phyloP scores from a whole-genome alignment of 2,329 filamentous ascomycete species.

The Phyllachora maydis region DNA sequence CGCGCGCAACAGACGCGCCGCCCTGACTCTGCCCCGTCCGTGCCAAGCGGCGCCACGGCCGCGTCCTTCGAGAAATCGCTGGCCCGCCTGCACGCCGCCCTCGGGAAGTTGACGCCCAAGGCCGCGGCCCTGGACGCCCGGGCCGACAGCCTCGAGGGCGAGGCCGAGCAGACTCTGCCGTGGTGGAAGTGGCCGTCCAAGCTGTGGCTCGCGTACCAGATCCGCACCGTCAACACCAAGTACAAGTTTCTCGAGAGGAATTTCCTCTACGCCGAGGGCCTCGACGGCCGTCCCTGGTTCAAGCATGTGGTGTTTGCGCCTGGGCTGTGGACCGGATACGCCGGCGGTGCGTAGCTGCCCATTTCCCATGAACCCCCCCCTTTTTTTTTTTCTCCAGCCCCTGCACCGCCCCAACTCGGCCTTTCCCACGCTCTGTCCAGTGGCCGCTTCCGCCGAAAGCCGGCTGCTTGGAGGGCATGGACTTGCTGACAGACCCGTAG shows the following conservation, averaged over 20 bases:
- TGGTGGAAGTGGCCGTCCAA: slow-evolving; percentile 65
- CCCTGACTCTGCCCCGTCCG: no score
- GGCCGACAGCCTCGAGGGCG: slow-evolving; percentile 14
- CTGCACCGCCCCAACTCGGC: no score
- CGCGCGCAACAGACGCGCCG: slow-evolving; percentile 6
- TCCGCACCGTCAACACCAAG: slow-evolving; percentile 51
- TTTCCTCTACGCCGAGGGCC: slow-evolving; percentile 54
- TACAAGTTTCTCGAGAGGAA: slow-evolving; percentile 71
- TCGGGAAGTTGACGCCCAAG: slow-evolving; percentile 12
- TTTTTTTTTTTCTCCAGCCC: background rate
- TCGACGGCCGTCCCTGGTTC: slow-evolving; percentile 73
- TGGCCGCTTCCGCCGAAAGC: background rate
- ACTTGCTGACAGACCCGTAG: slow-evolving; percentile 14
- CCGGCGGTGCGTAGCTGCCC: slow-evolving; percentile 35
- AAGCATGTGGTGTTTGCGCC: slow-evolving; percentile 92
- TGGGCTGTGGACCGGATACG: slow-evolving; percentile 78
- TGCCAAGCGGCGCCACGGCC: background rate
- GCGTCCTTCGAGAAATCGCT: slow-evolving; percentile 9
- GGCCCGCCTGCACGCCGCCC: slow-evolving; percentile 11
- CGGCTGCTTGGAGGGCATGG: no score
- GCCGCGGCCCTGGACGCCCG: slow-evolving; percentile 23
- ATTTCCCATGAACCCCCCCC: no score
- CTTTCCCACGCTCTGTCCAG: slow-evolving; percentile 1
- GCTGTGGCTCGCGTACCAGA: slow-evolving; percentile 26
- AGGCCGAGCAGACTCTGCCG: slow-evolving; percentile 31